phyloP scores from a whole-genome alignment of 495 filamentous ascomycete species.

The Daldinia loculata region DNA sequence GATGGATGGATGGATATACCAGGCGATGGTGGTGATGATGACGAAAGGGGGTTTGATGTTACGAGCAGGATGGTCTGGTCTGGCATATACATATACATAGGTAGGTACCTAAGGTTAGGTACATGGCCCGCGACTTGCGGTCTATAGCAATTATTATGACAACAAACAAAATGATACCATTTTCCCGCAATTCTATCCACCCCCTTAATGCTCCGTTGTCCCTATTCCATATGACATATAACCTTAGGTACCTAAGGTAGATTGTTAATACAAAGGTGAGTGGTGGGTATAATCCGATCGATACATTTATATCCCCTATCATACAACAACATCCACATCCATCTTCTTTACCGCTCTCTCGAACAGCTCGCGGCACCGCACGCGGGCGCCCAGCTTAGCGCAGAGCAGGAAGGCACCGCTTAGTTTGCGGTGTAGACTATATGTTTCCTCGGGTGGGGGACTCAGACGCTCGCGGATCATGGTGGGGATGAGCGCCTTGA shows the following conservation, averaged over 20 bases:
- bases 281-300: constrained; percentile 1
- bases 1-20: constrained; percentile 17
- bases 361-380: constrained; percentile 85
- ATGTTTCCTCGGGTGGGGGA: constrained; percentile 97
- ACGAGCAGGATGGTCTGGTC: neutral
- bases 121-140: neutral
- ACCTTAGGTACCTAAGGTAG: neutral
- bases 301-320: constrained; percentile 1
- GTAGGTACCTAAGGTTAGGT: neutral
- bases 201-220: constrained; percentile 22
- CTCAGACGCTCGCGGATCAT: constrained; percentile 90
- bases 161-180: constrained; percentile 37
- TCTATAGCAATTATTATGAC: constrained; percentile 20
- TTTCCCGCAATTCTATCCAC: constrained; percentile 23
- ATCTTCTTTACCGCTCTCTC: constrained; percentile 66
- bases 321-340: constrained; percentile 48
- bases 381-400: constrained; percentile 82
- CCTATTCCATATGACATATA: neutral
- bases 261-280: constrained; percentile 21
- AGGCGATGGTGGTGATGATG: neutral
- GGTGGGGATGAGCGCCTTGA: constrained; percentile 83
- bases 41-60: constrained; percentile 8
- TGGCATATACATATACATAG: neutral
- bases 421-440: constrained; percentile 92
- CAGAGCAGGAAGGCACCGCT: constrained; percentile 96